Evolutionary conservation across 352 stramenopile genomes (phyloP), one percentile per base, ranked within the genome.

Genomic region (Phytophthora podocarpi): DNA sequence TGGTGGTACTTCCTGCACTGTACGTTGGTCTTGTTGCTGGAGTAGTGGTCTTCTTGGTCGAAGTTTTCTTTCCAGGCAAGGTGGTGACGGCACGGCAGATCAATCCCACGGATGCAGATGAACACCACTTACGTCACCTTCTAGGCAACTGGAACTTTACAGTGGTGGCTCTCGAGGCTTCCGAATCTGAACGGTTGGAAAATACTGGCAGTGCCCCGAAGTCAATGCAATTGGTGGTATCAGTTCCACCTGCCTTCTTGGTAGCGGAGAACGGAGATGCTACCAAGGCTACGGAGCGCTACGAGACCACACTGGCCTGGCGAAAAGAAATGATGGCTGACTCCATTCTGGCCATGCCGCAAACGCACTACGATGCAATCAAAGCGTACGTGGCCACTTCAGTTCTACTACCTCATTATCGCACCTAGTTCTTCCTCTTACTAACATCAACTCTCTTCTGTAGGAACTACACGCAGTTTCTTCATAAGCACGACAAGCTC

Each of bases 401-500:
- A n/a, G n/a, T n/a, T n/a, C n/a, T n/a, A n/a, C n/a, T n/a, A n/a
- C n/a, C n/a, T n/a, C n/a, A n/a, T n/a, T n/a, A n/a, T n/a, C n/a
- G n/a, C n/a, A n/a, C n/a, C n/a, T n/a, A n/a, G n/a, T n/a, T n/a
- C n/a, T n/a, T n/a, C n/a, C n/a, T n/a, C n/a, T n/a, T n/a, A n/a
- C n/a, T n/a, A n/a, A n/a, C n/a, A n/a, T n/a, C n/a, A n/a, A n/a
- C 4, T 36, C 7, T 21, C 10, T 40, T 24, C 18, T 70, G 9
- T 26, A 70, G 53, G 16, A 58, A 72, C 45, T 72, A 72, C 39
- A 72, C 64, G 20, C 64, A 72, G 43, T 91, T 63, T 48, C 57
- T 91, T 3, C 85, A 94, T 70, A 94, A 94, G 67, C 72, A 74
- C 12, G 85, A 93, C 75, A 91, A 91, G 20, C 59, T 90, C 0